Evolutionary conservation across 2,329 filamentous ascomycete genomes (phyloP), one percentile per base, ranked within the genome.

Genomic region (Fonsecaea nubica): DNA sequence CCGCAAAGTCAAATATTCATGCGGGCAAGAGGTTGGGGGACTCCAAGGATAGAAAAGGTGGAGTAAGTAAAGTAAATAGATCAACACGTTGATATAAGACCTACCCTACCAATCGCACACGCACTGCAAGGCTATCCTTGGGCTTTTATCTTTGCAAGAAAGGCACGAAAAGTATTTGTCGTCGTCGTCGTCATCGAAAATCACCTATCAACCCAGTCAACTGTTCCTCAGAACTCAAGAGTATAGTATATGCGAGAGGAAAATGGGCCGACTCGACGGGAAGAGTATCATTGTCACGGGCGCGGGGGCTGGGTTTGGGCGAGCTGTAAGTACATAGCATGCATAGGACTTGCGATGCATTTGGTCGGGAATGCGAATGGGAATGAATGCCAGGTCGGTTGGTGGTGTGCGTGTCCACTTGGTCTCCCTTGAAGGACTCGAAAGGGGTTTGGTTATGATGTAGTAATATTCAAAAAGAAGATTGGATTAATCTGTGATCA

Each of bases 221-320:
- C 25, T 25, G 25, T 25, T 25, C 25, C 25, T 25, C 25, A 25
- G 25, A 25, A 2, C 25, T 25, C 25, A 25, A 3, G 25, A 25
- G 25, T 25, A 25, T 25, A 25, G 25, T 25, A 50, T 50, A 25
- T 50, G 7, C 45, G 10, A 2, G 10, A 21, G 45, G 25, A 50
- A 3, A 36, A 67, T 65, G 58, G 50, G 63, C 33, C 58, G 66
- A 32, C 66, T 68, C 3, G 38, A 65, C 32, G 66, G 66, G 35
- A 68, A 68, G 53, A 63, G 65, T 18, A 65, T 65, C 42, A 48
- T 68, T 40, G 66, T 68, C 25, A 68, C 66, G 8, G 66, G 66
- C 21, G 66, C 38, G 13, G 66, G 58, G n/a, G 63, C 58, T 32
- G 66, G 66, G 21, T 68, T 68, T 59, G 66, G 66, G 8, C 58